Evolutionary conservation across 2,329 filamentous ascomycete species (phyloP).

Genomic region (Cordyceps pruinosa): DNA sequence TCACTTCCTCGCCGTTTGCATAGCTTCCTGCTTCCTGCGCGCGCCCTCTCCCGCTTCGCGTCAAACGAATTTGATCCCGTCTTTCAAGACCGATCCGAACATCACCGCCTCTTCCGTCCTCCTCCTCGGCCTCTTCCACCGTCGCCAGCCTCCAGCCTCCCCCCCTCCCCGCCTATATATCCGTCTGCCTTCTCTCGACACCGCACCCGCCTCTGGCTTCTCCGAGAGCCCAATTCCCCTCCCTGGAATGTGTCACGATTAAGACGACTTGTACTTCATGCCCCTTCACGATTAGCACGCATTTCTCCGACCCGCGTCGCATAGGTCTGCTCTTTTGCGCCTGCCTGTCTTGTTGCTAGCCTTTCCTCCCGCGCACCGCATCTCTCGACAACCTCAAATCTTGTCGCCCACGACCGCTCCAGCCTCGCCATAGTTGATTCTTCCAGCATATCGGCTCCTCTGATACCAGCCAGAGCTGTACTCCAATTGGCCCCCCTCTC

Average conservation of each 20-base stretch:
- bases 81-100: neutral
- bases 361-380: neutral
- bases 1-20: constrained; percentile 5
- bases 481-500: neutral
- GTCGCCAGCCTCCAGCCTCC: neutral
- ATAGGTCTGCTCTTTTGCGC: constrained; percentile 1
- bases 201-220: neutral
- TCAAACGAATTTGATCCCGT: neutral
- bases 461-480: constrained; percentile 10
- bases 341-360: constrained; percentile 4
- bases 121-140: neutral
- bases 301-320: constrained; percentile 1
- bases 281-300: constrained; percentile 24
- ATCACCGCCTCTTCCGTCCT: neutral
- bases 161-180: neutral
- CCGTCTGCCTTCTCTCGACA: neutral
- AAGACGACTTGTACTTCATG: constrained; percentile 21
- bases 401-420: neutral
- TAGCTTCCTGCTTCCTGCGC: neutral
- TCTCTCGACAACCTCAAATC: neutral
- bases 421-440: neutral
- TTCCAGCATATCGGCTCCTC: neutral
- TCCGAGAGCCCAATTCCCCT: neutral
- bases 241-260: constrained; percentile 19
- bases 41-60: neutral